Conservation (phyloP, 805 yeast genomes). For the Metahyphopichia silvanorum region DNA sequence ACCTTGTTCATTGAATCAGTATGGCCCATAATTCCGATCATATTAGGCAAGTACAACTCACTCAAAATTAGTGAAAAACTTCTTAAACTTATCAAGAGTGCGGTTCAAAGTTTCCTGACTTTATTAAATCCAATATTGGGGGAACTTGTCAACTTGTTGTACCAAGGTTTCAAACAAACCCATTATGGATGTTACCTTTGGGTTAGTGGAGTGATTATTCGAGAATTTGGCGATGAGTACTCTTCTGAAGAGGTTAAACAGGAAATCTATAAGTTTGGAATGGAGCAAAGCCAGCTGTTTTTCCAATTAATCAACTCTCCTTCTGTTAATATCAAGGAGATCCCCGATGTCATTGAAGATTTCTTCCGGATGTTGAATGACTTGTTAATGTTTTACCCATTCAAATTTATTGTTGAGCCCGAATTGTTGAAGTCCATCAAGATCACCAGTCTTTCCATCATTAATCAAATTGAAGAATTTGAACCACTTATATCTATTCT, state of each 20-base stretch:
- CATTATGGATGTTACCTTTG: conserved; percentile 82
- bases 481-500: conserved; percentile 70
- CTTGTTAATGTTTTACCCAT: conserved; percentile 70
- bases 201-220: conserved; percentile 81
- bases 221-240: conserved; percentile 66
- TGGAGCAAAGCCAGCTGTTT: conserved; percentile 61
- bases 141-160: conserved; percentile 62
- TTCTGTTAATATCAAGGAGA: conserved; percentile 22
- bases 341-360: conserved; percentile 79
- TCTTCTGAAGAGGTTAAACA: conserved; percentile 44
- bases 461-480: conserved; percentile 53
- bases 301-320: conserved; percentile 39
- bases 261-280: conserved; percentile 72
- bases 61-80: conserved; percentile 70
- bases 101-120: conserved; percentile 59
- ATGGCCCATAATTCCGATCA: conserved; percentile 54
- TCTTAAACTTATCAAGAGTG: conserved; percentile 62
- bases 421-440: conserved; percentile 51
- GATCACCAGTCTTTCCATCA: conserved; percentile 55
- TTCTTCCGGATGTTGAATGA: conserved; percentile 79
- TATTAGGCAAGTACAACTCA: conserved; percentile 50
- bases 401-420: conserved; percentile 42
- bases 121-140: conserved; percentile 59
- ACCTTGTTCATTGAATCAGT: conserved; percentile 47
- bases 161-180: conserved; percentile 65